Evolutionary conservation across 1,139 yeast species (phyloP), one percentile per base, ranked within the genome.

Genomic region (Suhomyces maxii): DNA sequence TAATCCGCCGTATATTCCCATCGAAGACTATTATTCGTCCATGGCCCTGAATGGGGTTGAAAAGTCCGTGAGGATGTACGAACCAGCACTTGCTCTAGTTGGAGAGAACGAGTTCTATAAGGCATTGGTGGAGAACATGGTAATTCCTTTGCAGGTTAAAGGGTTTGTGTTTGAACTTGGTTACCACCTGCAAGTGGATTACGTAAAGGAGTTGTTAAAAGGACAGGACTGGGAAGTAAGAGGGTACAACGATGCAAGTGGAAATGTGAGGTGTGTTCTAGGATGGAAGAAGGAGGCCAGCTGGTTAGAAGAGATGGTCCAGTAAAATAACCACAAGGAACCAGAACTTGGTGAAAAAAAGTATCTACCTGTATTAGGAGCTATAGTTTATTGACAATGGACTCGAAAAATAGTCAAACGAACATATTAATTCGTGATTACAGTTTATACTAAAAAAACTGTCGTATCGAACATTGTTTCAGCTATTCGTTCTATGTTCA

Each of bases 1-100:
- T 23, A 93, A 93, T 57, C 99, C 99, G 0, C 99, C 99, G 0
- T 93, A 93, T 59, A 84, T 93, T 8, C 83, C 91, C 0, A 13
- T 42, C 2, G 43, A 56, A 0, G 82, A 80, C 33, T 80, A 78
- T 56, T 55, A 58, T 3, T 53, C 44, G 40, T 64, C 58, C 34
- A 52, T 45, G 58, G 63, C 39, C 50, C 77, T 50, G 30, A 54
- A 62, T 46, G 77, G 76, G 1, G 65, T 71, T 0, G 85, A 82
- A 45, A 64, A 63, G 39, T 85, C 96, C 0, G 98, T 91, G 0
- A 68, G 79, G 32, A 45, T 64, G 25, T 85, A 78, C 61, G 99
- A 93, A 65, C 98, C 99, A 0, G 57, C 63, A 26, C 60, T 81
- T 34, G 99, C 99, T 0, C 68, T 93, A 11, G 64, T 86, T 2